Evolutionary conservation across 306 rosid species (phyloP).

Genomic region (Cicer judaicum): DNA sequence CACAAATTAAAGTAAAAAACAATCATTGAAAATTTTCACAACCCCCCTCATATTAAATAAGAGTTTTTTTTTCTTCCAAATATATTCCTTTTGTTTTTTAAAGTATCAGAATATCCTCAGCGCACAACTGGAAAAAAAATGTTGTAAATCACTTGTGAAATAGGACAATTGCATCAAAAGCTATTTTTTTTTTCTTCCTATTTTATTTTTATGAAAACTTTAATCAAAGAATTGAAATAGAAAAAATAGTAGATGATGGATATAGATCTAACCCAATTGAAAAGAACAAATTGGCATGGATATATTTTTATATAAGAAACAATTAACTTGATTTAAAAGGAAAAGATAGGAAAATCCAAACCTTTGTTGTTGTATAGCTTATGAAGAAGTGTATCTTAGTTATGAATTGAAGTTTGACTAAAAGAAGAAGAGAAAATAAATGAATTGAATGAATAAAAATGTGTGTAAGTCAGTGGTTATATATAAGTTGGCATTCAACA

Average conservation of each 20-base stretch:
- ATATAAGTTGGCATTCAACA: constrained; percentile 47
- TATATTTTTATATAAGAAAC: neutral
- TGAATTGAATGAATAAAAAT: constrained; percentile 37
- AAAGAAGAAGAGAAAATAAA: constrained; percentile 35
- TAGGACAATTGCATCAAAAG: neutral
- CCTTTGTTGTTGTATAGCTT: constrained; percentile 39
- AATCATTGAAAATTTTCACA: neutral
- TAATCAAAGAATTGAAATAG: neutral
- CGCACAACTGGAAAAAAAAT: neutral
- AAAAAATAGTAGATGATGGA: neutral
- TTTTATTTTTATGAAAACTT: neutral
- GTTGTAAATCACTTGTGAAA: neutral
- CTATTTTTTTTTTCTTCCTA: neutral
- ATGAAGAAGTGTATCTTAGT: constrained; percentile 1
- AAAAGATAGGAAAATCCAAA: constrained; percentile 12
- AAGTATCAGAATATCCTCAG: neutral
- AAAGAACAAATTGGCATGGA: no score
- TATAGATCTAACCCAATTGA: neutral
- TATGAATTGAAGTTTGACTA: constrained; percentile 22
- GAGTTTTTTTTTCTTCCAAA: neutral
- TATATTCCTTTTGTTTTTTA: no score
- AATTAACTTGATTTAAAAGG: neutral
- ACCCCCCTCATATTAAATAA: no score
- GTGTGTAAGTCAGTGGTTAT: constrained; percentile 22
- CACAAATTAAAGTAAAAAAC: neutral